A percentile compares a stretch with the other conserved stretches of the same genome.
Conservation (phyloP, 371 early-diverging fungal species). For the Circinella umbellata region DNA sequence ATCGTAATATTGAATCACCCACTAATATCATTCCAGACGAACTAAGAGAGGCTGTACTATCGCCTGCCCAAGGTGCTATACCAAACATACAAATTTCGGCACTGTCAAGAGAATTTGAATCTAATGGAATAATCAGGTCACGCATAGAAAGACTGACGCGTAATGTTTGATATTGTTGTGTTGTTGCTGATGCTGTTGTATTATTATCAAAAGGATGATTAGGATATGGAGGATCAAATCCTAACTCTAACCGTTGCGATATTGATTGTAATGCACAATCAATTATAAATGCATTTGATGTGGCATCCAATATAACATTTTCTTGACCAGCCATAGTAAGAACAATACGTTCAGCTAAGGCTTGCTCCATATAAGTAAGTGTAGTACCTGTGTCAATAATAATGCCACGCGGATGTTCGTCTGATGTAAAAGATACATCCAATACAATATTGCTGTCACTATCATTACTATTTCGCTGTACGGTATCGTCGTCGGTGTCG, state of each 20-base stretch:
- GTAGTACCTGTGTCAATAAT: slow-evolving; percentile 54
- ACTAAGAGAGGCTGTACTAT: slow-evolving; percentile 1
- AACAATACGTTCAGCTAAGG: slow-evolving; percentile 29
- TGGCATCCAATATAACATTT: slow-evolving; percentile 21
- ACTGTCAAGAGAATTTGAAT: slow-evolving; percentile 12
- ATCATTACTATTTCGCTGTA: background rate
- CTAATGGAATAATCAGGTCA: slow-evolving; percentile 41
- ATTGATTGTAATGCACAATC: slow-evolving; percentile 22
- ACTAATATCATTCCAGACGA: slow-evolving; percentile 31
- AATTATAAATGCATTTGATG: slow-evolving; percentile 29
- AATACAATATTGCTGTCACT: slow-evolving; percentile 10
- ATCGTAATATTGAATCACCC: slow-evolving; percentile 44
- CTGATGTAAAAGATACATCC: slow-evolving; percentile 21
- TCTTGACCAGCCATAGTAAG: slow-evolving; percentile 25
- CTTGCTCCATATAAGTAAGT: slow-evolving; percentile 41
- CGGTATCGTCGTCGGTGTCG: too few relatives aligned
- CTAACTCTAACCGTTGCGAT: slow-evolving; percentile 10
- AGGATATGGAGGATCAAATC: slow-evolving; percentile 15
- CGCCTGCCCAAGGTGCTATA: slow-evolving; percentile 31
- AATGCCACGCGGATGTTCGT: background rate
- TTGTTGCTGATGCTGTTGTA: background rate
- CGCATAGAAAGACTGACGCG: slow-evolving; percentile 31
- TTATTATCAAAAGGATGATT: too few relatives aligned
- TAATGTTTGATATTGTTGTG: slow-evolving; percentile 13
- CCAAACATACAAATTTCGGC: slow-evolving; percentile 43